Percentiles rank a stretch among this genome's conserved stretches.
Evolutionary conservation across 495 filamentous ascomycete genomes (phyloP).

Genomic region (Aspergillus ostianus): DNA sequence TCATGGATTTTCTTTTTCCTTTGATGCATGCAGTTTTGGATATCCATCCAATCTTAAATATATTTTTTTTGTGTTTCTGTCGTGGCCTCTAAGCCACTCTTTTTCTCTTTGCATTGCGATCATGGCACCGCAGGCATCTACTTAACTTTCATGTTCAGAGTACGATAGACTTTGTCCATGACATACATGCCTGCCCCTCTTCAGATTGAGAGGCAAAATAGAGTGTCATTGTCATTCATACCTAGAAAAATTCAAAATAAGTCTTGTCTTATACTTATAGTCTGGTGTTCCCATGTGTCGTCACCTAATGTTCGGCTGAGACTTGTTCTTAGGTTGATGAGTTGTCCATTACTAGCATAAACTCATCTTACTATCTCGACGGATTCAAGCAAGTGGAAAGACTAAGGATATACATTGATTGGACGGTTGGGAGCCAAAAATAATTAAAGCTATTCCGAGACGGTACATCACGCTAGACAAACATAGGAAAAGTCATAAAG

Average conservation of each 20-base stretch:
- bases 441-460: background rate
- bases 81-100: background rate
- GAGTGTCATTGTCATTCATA: background rate
- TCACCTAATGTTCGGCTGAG: too few species aligned
- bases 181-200: background rate
- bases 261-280: background rate
- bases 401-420: background rate
- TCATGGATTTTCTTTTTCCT: constrained; percentile 9
- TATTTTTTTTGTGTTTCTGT: constrained; percentile 8
- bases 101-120: background rate
- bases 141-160: background rate
- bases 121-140: background rate
- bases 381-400: background rate
- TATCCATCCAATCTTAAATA: constrained; percentile 11
- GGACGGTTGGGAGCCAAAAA: background rate
- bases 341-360: too few species aligned
- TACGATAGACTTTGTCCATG: background rate
- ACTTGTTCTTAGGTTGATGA: too few species aligned
- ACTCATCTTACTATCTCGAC: too few species aligned
- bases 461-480: background rate
- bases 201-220: background rate
- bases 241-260: background rate
- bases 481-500: background rate
- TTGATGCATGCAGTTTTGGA: constrained; percentile 8
- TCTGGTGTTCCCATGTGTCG: too few species aligned